phyloP scores from a whole-genome alignment of 306 rosid genomes.

The Hylodesmum podocarpum region DNA sequence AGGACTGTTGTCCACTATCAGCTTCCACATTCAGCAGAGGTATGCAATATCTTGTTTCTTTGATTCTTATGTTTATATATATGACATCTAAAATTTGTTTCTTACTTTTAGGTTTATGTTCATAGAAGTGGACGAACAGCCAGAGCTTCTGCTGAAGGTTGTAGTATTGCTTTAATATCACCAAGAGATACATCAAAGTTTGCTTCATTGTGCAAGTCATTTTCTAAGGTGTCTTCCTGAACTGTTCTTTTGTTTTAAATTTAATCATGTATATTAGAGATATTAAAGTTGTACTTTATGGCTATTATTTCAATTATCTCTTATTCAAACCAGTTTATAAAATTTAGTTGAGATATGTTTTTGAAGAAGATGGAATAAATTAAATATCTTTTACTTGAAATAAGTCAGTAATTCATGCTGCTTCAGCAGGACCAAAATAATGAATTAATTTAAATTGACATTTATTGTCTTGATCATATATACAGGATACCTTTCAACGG shows the following conservation, averaged over 20 bases:
- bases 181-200: conserved; percentile 83
- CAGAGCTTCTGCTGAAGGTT: conserved; percentile 95
- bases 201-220: conserved; percentile 86
- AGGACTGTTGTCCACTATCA: conserved; percentile 96
- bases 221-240: conserved; percentile 66
- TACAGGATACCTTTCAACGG: conserved; percentile 68
- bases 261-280: conserved; percentile 1
- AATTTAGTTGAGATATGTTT: conserved; percentile 1
- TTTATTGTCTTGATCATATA: conserved; percentile 12
- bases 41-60: conserved; percentile 37
- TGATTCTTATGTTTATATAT: neutral
- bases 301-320: conserved; percentile 5
- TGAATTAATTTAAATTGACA: neutral
- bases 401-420: conserved; percentile 10
- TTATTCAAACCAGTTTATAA: neutral
- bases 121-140: conserved; percentile 99
- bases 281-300: neutral
- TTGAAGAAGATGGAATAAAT: neutral
- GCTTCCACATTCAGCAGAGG: conserved; percentile 98
- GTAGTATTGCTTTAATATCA: conserved; percentile 89
- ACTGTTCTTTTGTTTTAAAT: neutral
- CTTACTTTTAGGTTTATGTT: conserved; percentile 71
- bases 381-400: conserved; percentile 1
- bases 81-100: conserved; percentile 18
- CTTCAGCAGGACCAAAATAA: conserved; percentile 24